Evolutionary conservation across 208 protist species (phyloP).

Genomic region (Trypanosoma avium): DNA sequence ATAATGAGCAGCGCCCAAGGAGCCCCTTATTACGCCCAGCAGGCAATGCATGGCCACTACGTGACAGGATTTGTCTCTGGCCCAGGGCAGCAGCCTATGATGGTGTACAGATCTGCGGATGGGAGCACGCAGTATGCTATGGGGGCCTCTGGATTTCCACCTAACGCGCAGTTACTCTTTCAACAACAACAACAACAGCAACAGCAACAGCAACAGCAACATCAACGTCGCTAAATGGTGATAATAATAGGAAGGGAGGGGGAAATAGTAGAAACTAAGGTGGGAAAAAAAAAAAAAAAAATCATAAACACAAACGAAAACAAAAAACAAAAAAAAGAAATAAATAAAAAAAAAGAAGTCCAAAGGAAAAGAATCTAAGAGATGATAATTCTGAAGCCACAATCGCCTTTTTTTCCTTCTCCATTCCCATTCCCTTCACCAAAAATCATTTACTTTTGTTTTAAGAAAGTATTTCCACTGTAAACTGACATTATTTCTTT

Average conservation of each 20-base stretch:
- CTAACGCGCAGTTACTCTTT: constrained; percentile 51
- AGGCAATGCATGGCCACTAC: constrained; percentile 23
- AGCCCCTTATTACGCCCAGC: constrained; percentile 18
- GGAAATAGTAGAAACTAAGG: neutral
- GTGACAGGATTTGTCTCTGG: constrained; percentile 22
- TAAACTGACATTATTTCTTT: too few relatives aligned
- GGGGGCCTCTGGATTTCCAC: constrained; percentile 17
- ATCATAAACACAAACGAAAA: neutral
- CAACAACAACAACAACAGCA: constrained; percentile 48
- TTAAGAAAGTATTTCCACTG: too few relatives aligned
- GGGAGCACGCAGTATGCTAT: constrained; percentile 23
- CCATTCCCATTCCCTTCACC: too few relatives aligned
- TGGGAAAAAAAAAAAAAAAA: constrained; percentile 13
- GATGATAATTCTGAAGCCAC: neutral
- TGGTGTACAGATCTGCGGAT: constrained; percentile 29
- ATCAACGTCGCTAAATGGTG: constrained; percentile 21
- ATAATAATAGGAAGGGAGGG: neutral
- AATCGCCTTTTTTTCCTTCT: neutral
- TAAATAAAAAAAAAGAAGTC: neutral
- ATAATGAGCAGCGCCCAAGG: constrained; percentile 26
- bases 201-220: constrained; percentile 39
- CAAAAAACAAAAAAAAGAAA: constrained; percentile 7
- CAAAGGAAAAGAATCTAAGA: too few relatives aligned
- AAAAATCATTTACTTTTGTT: too few relatives aligned
- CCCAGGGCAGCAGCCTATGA: constrained; percentile 28